Conservation (phyloP, 2,329 filamentous ascomycete species). For the Colletotrichum plurivorum region DNA sequence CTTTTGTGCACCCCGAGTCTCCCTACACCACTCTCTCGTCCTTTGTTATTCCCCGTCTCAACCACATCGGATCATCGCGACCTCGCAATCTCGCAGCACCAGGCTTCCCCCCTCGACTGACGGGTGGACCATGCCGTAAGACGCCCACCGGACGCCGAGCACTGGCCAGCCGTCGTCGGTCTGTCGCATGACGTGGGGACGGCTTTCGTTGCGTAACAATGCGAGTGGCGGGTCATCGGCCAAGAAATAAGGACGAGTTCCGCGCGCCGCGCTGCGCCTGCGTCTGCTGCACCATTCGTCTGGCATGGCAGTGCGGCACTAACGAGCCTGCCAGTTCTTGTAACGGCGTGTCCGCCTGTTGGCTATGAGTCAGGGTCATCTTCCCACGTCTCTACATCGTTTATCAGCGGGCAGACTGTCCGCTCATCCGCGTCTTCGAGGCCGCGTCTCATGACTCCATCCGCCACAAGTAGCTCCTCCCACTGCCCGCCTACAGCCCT, state of each 20-base stretch:
- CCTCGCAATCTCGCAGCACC: constrained; percentile 18
- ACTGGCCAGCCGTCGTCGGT: constrained; percentile 10
- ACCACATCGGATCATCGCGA: constrained; percentile 19
- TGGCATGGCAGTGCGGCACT: background rate
- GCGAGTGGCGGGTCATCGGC: constrained; percentile 33
- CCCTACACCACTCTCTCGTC: background rate
- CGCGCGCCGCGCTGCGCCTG: constrained; percentile 5
- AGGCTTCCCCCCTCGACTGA: constrained; percentile 21
- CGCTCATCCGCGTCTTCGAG: background rate
- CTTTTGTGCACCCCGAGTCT: background rate
- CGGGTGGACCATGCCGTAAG: background rate
- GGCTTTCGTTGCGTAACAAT: constrained; percentile 33
- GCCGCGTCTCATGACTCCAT: constrained; percentile 9
- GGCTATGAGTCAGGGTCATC: constrained; percentile 33
- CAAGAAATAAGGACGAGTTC: constrained; percentile 19
- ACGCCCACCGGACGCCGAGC: constrained; percentile 13
- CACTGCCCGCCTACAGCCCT: background rate
- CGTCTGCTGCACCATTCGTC: too few species aligned
- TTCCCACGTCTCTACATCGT: background rate
- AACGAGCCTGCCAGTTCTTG: constrained; percentile 29
- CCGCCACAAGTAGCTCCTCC: constrained; percentile 15
- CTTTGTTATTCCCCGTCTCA: constrained; percentile 20
- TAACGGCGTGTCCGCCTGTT: constrained; percentile 30
- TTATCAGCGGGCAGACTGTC: background rate
- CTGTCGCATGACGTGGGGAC: constrained; percentile 37